Base-by-base conservation (phyloP, 2,329 filamentous ascomycete genomes). In the Seiridium cupressi region DNA sequence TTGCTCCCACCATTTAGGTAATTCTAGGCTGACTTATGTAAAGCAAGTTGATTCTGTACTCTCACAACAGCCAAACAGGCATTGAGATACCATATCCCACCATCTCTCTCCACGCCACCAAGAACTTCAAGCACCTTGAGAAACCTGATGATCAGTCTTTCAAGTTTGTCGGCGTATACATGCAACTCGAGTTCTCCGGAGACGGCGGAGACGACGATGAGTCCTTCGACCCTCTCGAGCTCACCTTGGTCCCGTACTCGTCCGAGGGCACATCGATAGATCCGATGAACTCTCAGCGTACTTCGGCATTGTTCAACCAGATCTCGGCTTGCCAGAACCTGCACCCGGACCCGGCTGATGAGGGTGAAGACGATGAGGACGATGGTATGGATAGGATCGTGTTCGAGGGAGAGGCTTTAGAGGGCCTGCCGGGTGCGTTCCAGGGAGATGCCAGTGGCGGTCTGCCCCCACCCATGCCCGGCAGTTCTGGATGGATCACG, bases 401-500 rank as follows among this genome's bases (percentile, higher is more conserved):
- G 3, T 86, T 88, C 55, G 86, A 88, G 66, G 79, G 79, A 49
- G 81, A 84, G 63, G 79, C 79, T 0, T 73, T 88, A 2, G 84
- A 86, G 40, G 86, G 84, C 0, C 79, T 85, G 66, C 77, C 79
- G 0, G 85, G 85, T 9, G 84, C 87, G 5, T 73, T 84, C 56
- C 76, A 74, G 44, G 83, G 82, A 13, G 73, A 74, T 10, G 66
- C 67, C 5, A 75, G 78, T 59, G 83, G 83, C 0, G 82, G 80
- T 2, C 69, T 89, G 32, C 87, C 87, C n/a, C 86, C 86, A 1
- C 84, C 87, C 0, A 84, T 90, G 73, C 89, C 90, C 0, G 90
- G 90, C 1, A 91, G 89, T 55, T 85, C 85, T 0, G 90, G 90
- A 0, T 94, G 91, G 91, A 93, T 98, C 70, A 98, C 94, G 13